Evolutionary conservation across 495 filamentous ascomycete genomes (phyloP).

Genomic region (Lasiosphaeriaceae sp.): DNA sequence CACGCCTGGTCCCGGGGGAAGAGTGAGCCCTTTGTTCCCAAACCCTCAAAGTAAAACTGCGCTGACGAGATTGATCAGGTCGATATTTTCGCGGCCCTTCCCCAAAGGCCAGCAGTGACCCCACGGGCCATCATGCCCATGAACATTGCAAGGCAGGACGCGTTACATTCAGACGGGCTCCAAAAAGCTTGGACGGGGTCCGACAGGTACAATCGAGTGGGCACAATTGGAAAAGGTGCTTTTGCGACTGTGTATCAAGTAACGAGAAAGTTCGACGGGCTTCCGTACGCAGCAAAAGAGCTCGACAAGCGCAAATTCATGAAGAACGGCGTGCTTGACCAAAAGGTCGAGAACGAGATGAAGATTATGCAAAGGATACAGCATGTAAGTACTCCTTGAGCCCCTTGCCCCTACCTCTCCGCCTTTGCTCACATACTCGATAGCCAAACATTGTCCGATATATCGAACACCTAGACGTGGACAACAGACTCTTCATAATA

Average conservation of each 20-base stretch:
- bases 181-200: slow-evolving; percentile 72
- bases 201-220: slow-evolving; percentile 73
- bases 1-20: slow-evolving; percentile 43
- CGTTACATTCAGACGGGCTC: slow-evolving; percentile 17
- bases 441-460: slow-evolving; percentile 90
- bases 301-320: slow-evolving; percentile 85
- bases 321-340: slow-evolving; percentile 78
- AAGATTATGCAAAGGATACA: slow-evolving; percentile 79
- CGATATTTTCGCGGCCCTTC: slow-evolving; percentile 25
- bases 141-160: background rate
- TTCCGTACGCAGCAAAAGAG: slow-evolving; percentile 83
- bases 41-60: too few species aligned
- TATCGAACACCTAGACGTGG: slow-evolving; percentile 76
- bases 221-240: slow-evolving; percentile 81
- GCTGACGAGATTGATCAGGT: slow-evolving; percentile 18
- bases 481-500: slow-evolving; percentile 74
- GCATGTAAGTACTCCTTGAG: slow-evolving; percentile 59
- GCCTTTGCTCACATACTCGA: background rate
- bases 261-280: slow-evolving; percentile 72
- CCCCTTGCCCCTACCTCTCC: background rate
- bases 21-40: slow-evolving; percentile 25
- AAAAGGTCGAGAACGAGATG: slow-evolving; percentile 92
- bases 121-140: slow-evolving; percentile 1
- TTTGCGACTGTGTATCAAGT: slow-evolving; percentile 90
- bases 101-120: slow-evolving; percentile 5